A percentile compares a stretch with the other conserved stretches of the same genome.
Conservation (phyloP, 495 filamentous ascomycete species). For the Cercophora scortea region DNA sequence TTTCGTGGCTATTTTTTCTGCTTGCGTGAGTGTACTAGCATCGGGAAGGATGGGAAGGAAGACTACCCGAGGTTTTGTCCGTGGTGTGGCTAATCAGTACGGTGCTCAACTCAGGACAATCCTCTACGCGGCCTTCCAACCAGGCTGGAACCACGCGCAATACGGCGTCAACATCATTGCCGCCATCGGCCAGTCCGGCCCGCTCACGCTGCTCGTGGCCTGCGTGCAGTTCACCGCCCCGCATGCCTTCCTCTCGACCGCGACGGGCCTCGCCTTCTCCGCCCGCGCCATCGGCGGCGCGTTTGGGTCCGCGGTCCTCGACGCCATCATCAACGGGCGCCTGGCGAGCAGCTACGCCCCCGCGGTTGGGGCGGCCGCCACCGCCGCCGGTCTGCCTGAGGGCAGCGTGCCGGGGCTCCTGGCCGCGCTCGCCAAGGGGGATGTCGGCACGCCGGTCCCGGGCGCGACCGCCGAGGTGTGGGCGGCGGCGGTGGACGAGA, state of each 20-base stretch:
- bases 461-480: slow-evolving; percentile 30
- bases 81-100: too few species aligned
- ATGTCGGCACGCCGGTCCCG: slow-evolving; percentile 19
- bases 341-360: slow-evolving; percentile 31
- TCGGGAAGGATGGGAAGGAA: too few species aligned
- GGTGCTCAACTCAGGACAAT: slow-evolving; percentile 21
- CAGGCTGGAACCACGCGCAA: slow-evolving; percentile 38
- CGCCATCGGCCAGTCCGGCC: slow-evolving; percentile 43
- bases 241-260: slow-evolving; percentile 46
- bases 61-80: too few species aligned
- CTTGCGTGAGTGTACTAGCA: slow-evolving; percentile 32
- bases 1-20: slow-evolving; percentile 41
- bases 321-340: slow-evolving; percentile 45
- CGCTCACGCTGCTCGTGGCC: slow-evolving; percentile 42
- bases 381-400: slow-evolving; percentile 32
- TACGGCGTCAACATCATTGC: slow-evolving; percentile 40
- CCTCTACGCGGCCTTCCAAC: slow-evolving; percentile 41
- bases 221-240: slow-evolving; percentile 47
- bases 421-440: slow-evolving; percentile 24
- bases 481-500: slow-evolving; percentile 28
- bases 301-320: slow-evolving; percentile 46
- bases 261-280: slow-evolving; percentile 47
- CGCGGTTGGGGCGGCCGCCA: slow-evolving; percentile 27
- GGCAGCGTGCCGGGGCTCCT: slow-evolving; percentile 29
- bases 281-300: slow-evolving; percentile 48